Evolutionary conservation across 805 yeast genomes (phyloP), one percentile per base, ranked within the genome.

Genomic region (Saccharomycopsis selenospora): DNA sequence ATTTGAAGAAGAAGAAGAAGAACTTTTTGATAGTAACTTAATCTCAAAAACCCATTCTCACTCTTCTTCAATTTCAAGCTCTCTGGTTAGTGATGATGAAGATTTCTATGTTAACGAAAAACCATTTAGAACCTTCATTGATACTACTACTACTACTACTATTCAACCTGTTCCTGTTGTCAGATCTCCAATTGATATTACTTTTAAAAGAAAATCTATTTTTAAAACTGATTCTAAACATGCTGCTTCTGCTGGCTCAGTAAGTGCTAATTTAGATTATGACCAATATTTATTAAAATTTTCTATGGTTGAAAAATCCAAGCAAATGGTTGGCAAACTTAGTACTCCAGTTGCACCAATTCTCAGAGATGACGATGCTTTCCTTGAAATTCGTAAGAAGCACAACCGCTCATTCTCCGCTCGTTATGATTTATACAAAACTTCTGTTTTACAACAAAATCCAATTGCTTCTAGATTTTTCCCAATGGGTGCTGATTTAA

Each of bases 341-440:
- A 24, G 20, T 13, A n/a, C 36, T n/a, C 52, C 52, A 6, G 38
- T 45, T 13, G 52, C 49, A 6, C 52, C 52, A 22, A 45, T 45
- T 3, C 27, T 49, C 43, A 46, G 24, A 6, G 40, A 30, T 4
- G 29, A 13, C 13, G 52, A 49, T 29, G 51, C 52, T 13, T 49
- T 46, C 36, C 25, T 41, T 36, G 46, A 46, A 22, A 49, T 49
- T 33, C 41, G 29, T 33, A 49, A 41, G 36, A 45, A 40, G 29
- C 48, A 49, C 36, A 26, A 47, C 38, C 10, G 18, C 10, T 33
- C 18, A 14, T 20, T 33, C 17, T 33, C 38, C 17, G n/a, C 17
- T 6, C 38, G 10, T 14, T 42, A 36, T 28, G 23, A 14, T 10
- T 23, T 40, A 6, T 48, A 43, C 29, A 48, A 45, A 22, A 25